phyloP scores from a whole-genome alignment of 495 filamentous ascomycete species.

The Podospora conica region DNA sequence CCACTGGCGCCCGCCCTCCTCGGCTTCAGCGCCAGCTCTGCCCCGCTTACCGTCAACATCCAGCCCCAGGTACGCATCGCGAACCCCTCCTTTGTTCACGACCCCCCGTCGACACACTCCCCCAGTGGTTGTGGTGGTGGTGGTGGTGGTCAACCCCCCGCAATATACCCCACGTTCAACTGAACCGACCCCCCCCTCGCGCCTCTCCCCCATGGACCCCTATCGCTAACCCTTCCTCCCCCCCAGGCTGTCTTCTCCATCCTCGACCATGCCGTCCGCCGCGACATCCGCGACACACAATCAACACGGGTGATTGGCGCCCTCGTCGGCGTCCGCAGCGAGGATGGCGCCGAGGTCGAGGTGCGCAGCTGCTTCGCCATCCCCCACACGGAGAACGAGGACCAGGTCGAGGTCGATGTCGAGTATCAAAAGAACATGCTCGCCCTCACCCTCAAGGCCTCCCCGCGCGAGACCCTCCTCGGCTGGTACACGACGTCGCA shows the following conservation, averaged over 20 bases:
- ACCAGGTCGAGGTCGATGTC: conserved; percentile 99
- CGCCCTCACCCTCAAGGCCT: conserved; percentile 82
- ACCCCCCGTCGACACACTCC: not conserved
- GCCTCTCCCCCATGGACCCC: not conserved
- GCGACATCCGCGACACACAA: conserved; percentile 79
- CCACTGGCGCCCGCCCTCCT: conserved; percentile 75
- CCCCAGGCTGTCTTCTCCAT: conserved; percentile 87
- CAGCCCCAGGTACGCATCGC: conserved; percentile 75
- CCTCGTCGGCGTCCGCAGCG: conserved; percentile 80
- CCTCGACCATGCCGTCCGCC: conserved; percentile 90
- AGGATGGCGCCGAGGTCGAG: conserved; percentile 94
- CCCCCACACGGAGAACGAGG: conserved; percentile 93
- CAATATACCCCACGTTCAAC: not conserved
- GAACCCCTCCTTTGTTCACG: conserved; percentile 5
- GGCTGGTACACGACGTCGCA: conserved; percentile 97
- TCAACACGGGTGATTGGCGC: conserved; percentile 95
- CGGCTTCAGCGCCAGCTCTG: conserved; percentile 72
- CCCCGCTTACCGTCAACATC: conserved; percentile 86
- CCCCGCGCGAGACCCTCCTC: conserved; percentile 87
- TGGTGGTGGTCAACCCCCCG: not conserved
- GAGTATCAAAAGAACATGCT: conserved; percentile 99
- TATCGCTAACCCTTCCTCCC: conserved; percentile 23
- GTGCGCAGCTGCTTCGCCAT: conserved; percentile 95
- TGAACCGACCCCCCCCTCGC: conserved; percentile 4
- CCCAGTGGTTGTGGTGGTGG: not conserved